Evolutionary conservation across 257 asterid genomes (phyloP).

Genomic region (Solanum phureja): DNA sequence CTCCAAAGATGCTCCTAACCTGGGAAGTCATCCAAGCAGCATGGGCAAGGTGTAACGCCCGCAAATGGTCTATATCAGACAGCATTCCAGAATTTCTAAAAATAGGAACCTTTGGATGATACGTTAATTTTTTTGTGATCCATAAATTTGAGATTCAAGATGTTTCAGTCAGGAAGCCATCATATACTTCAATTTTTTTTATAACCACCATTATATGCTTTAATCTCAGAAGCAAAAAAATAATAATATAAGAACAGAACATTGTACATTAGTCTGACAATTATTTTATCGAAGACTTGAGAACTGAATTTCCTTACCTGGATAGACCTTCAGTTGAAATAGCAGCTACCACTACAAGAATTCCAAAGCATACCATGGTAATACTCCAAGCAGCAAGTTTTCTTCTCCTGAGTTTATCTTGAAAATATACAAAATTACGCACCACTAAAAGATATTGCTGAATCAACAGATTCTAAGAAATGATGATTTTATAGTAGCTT

Average conservation of each 20-base stretch:
- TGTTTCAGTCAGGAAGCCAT: background rate
- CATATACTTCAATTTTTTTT: background rate
- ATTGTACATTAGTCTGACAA: background rate
- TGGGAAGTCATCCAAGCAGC: background rate
- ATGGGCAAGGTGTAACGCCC: background rate
- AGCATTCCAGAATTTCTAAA: background rate
- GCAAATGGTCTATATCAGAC: background rate
- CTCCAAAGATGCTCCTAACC: background rate
- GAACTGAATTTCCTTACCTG: slow-evolving; percentile 2
- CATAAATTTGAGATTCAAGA: background rate
- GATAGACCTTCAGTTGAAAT: slow-evolving; percentile 16
- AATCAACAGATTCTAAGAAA: background rate
- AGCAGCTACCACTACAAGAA: slow-evolving; percentile 17
- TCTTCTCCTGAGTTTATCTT: background rate
- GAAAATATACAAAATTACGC: background rate
- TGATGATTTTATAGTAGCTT: background rate
- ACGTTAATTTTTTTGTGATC: background rate
- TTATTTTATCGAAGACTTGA: background rate
- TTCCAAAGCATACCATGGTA: slow-evolving; percentile 16
- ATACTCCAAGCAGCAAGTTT: background rate
- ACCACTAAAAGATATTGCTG: background rate
- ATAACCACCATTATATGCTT: background rate
- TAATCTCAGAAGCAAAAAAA: background rate
- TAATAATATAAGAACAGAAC: background rate
- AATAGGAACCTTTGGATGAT: background rate